Evolutionary conservation across 805 yeast genomes (phyloP), one percentile per base, ranked within the genome.

Genomic region (Spathaspora gorwiae): DNA sequence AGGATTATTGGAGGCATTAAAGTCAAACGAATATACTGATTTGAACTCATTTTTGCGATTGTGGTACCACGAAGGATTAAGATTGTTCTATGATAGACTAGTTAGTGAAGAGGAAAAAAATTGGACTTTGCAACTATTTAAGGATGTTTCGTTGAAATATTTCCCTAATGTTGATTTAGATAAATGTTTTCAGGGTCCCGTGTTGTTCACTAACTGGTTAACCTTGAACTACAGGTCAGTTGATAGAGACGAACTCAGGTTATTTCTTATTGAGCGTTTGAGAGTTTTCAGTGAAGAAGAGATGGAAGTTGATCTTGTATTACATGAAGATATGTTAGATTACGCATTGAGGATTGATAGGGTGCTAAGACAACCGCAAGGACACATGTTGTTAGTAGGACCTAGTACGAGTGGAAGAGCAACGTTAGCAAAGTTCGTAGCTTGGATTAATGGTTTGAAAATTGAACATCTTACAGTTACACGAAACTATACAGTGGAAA

Each of bases 341-440:
- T 90, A 90, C 57, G 73, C 84, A 19, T 64, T 92, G 26, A 65
- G 95, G 47, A 80, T 90, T 40, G 96, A 90, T 55, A 67, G 98
- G 46, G 92, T 88, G 0, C 61, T 92, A 40, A 75, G 82, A 43
- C 95, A 89, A 55, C 82, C 84, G 0, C 97, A 90, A 56, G 98
- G 98, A 0, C 98, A 92, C 61, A 62, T 87, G 72, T 87, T 92
- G 51, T 60, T 92, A 35, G 84, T 87, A 15, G 98, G 97, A 0
- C 80, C 87, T 1, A 76, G 88, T 44, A 78, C 95, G 1, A 80
- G 90, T 52, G 97, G 97, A 1, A 87, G 87, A 60, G 76, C 88
- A 0, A 83, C 90, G 0, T 56, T 90, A 44, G 72, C 86, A 0
- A 78, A 81, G 49, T 92, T 92, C 72, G 96, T 87, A 5, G 81